Evolutionary conservation across 805 yeast genomes (phyloP).

Genomic region (Lipomyces japonicus): DNA sequence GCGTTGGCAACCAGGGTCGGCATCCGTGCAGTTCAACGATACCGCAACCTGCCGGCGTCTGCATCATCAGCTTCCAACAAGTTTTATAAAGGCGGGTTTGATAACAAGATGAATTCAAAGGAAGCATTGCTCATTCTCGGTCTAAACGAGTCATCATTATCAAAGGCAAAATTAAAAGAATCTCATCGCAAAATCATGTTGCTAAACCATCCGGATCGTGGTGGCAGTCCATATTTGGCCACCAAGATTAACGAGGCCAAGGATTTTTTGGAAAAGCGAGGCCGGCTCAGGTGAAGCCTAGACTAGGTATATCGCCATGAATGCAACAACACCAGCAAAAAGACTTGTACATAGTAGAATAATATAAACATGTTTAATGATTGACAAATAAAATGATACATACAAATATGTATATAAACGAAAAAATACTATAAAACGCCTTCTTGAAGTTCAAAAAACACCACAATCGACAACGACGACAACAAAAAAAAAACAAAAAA

Average conservation of each 20-base stretch:
- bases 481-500: neutral
- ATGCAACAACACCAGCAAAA: too few species aligned
- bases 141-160: conserved; percentile 37
- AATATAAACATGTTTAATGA: too few species aligned
- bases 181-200: conserved; percentile 75
- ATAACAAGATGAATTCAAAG: conserved; percentile 49
- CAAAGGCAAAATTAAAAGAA: conserved; percentile 50
- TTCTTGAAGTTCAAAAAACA: neutral
- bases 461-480: neutral
- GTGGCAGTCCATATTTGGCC: conserved; percentile 78
- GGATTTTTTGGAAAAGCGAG: conserved; percentile 60
- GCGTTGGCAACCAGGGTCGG: conserved; percentile 30
- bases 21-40: conserved; percentile 27
- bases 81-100: conserved; percentile 85
- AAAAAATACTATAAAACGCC: neutral
- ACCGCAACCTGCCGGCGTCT: conserved; percentile 14
- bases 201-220: conserved; percentile 83
- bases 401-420: neutral
- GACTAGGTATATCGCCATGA: too few species aligned
- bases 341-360: neutral
- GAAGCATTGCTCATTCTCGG: conserved; percentile 33
- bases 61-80: conserved; percentile 39
- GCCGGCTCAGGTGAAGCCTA: conserved; percentile 8
- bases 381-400: neutral
- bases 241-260: conserved; percentile 85